Conservation (phyloP, 2,329 filamentous ascomycete genomes). For the Thelonectria blattea region DNA sequence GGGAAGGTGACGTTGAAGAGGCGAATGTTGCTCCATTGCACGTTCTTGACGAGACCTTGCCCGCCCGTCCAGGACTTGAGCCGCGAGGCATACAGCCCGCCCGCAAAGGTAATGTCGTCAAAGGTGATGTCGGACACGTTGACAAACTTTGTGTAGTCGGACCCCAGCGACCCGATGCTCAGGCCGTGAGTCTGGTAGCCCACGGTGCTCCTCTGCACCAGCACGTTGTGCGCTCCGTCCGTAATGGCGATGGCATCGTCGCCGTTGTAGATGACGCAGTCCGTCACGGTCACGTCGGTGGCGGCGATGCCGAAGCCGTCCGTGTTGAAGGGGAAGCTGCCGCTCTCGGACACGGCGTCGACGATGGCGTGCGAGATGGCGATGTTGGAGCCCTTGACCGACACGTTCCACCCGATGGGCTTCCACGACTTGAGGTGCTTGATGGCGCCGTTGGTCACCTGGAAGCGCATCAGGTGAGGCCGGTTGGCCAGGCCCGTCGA, state of each 20-base stretch:
- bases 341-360: constrained; percentile 15
- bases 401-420: constrained; percentile 19
- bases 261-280: constrained; percentile 19
- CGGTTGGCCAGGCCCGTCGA: constrained; percentile 15
- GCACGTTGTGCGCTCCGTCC: constrained; percentile 16
- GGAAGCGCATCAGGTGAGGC: constrained; percentile 18
- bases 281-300: constrained; percentile 11
- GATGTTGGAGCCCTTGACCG: constrained; percentile 22
- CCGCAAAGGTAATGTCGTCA: constrained; percentile 19
- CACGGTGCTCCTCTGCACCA: constrained; percentile 16
- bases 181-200: constrained; percentile 19
- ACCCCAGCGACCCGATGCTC: constrained; percentile 19
- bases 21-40: constrained; percentile 21
- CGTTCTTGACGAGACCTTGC: constrained; percentile 20
- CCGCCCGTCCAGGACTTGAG: constrained; percentile 21
- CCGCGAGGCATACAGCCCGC: constrained; percentile 16
- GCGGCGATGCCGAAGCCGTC: constrained; percentile 15
- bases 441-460: constrained; percentile 19
- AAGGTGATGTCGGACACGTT: constrained; percentile 20
- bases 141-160: constrained; percentile 18
- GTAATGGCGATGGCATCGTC: constrained; percentile 19
- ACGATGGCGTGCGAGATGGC: constrained; percentile 16
- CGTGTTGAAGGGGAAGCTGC: constrained; percentile 17
- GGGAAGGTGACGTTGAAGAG: constrained; percentile 22
- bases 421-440: constrained; percentile 22